phyloP scores from a whole-genome alignment of 257 asterid species.

The Penstemon newberryi region DNA sequence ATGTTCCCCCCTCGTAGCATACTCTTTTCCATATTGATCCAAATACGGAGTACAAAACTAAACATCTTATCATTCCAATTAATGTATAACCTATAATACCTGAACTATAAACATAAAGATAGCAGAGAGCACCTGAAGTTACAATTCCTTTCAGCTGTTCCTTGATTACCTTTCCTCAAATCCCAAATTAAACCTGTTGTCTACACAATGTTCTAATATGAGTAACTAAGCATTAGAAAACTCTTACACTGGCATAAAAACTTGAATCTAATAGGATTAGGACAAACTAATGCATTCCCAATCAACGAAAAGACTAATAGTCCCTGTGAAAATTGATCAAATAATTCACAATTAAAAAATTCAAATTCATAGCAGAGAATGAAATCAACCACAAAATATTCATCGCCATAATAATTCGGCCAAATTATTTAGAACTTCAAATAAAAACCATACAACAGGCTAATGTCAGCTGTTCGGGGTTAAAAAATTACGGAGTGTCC shows the following conservation, averaged over 20 bases:
- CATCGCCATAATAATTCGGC: slow-evolving; percentile 21
- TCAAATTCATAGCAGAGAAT: slow-evolving; percentile 11
- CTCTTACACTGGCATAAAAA: slow-evolving; percentile 3
- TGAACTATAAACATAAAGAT: background rate
- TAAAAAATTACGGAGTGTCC: slow-evolving; percentile 45
- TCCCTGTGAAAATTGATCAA: background rate
- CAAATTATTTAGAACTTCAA: slow-evolving; percentile 35
- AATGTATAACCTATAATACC: background rate
- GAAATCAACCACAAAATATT: slow-evolving; percentile 7
- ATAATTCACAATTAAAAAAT: slow-evolving; percentile 17
- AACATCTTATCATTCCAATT: background rate
- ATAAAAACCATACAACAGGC: slow-evolving; percentile 23
- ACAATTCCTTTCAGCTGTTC: background rate
- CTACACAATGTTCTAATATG: background rate
- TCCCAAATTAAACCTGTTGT: background rate
- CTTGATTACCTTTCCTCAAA: background rate
- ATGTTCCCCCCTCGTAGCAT: background rate
- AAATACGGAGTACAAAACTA: background rate
- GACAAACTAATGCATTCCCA: slow-evolving; percentile 4
- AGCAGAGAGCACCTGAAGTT: too few relatives aligned
- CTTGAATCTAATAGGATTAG: background rate
- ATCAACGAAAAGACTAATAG: background rate
- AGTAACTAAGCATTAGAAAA: slow-evolving; percentile 6
- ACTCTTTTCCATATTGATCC: background rate
- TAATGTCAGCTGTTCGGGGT: slow-evolving; percentile 33